Conservation (phyloP, 257 asterid species). For the Primulina tabacum region DNA sequence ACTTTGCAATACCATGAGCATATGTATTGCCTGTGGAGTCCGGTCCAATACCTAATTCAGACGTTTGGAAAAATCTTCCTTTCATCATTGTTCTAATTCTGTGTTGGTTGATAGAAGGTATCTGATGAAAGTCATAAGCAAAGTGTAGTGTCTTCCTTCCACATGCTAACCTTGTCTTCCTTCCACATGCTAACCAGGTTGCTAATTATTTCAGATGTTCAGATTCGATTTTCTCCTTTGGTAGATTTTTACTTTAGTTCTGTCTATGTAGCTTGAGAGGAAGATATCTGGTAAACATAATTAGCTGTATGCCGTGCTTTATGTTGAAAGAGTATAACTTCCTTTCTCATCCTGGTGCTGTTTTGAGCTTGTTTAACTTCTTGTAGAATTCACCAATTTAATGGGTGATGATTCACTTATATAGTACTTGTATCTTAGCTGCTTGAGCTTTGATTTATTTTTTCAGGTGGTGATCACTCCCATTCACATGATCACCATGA, state of each 20-base stretch:
- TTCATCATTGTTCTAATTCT: background rate
- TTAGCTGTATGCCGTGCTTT: conserved; percentile 11
- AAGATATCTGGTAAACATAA: conserved; percentile 8
- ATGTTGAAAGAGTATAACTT: background rate
- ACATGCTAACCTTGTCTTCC: background rate
- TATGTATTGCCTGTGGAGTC: background rate
- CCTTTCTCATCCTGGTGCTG: conserved; percentile 11
- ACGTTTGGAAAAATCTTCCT: background rate
- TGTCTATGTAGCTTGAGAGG: background rate
- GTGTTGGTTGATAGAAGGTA: background rate
- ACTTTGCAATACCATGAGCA: background rate
- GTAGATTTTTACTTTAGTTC: background rate
- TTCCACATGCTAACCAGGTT: background rate
- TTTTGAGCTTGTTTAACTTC: conserved; percentile 22
- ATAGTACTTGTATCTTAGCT: conserved; percentile 5
- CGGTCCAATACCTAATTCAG: background rate
- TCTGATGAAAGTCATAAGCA: background rate
- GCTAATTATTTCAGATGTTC: conserved; percentile 5
- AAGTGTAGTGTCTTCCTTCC: background rate
- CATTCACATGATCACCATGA: conserved; percentile 72
- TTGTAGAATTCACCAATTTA: conserved; percentile 3
- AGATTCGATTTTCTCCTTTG: background rate
- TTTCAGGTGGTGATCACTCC: conserved; percentile 80
- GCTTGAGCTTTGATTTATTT: conserved; percentile 18
- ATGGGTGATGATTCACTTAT: background rate